Evolutionary conservation across 179 eudicot genomes (phyloP).

Genomic region (Sideroxylon spinosum): DNA sequence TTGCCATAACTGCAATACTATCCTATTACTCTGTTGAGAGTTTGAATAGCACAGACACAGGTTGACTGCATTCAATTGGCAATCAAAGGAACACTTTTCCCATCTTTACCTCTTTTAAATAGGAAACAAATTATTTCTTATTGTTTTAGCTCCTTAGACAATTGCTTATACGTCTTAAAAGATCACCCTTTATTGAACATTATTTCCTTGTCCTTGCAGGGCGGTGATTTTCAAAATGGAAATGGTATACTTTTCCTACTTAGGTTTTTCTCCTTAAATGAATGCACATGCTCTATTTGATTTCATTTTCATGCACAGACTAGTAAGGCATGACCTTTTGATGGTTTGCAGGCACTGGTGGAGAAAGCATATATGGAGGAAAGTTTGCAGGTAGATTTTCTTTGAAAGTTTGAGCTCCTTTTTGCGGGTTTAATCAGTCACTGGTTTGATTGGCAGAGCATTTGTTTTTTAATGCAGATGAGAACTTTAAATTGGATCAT

Average conservation of each 20-base stretch:
- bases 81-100: neutral
- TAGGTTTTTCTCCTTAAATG: slow-evolving; percentile 22
- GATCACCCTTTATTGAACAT: neutral
- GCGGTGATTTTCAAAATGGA: slow-evolving; percentile 94
- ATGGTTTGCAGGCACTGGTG: slow-evolving; percentile 96
- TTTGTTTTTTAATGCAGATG: slow-evolving; percentile 49
- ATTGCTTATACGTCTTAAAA: neutral
- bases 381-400: slow-evolving; percentile 71
- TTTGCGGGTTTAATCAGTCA: slow-evolving; percentile 17
- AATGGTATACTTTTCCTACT: slow-evolving; percentile 62
- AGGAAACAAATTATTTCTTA: neutral
- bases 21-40: neutral
- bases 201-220: slow-evolving; percentile 42
- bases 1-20: no score
- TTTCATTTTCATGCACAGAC: slow-evolving; percentile 42
- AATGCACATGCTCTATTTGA: slow-evolving; percentile 35
- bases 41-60: neutral
- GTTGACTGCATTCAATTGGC: neutral
- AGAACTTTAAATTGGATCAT: slow-evolving; percentile 81
- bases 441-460: slow-evolving; percentile 6
- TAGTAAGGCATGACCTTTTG: slow-evolving; percentile 54
- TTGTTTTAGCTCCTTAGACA: neutral
- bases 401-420: slow-evolving; percentile 6
- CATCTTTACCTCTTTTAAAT: neutral
- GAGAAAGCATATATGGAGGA: slow-evolving; percentile 96